These are phyloP conservation scores for Mycogone perniciosa DNA, from an alignment of 2,329 filamentous ascomycete genomes.

Conservation along the genomic window DNA sequence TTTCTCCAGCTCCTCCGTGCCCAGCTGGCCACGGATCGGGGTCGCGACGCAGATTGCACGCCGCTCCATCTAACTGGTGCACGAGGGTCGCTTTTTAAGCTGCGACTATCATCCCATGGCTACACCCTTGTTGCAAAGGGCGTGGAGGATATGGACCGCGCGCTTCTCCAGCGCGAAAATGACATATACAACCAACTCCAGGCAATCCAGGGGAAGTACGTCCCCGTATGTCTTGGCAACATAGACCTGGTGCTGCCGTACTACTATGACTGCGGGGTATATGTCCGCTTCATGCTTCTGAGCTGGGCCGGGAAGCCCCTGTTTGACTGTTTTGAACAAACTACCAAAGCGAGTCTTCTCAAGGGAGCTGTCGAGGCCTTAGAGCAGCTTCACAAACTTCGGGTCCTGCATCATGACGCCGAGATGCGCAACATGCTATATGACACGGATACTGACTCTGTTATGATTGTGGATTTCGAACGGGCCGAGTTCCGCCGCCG, in stretches of 20 bases:
- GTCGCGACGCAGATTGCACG: background rate
- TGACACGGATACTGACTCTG: slow-evolving; percentile 14
- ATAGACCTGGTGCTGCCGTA: slow-evolving; percentile 24
- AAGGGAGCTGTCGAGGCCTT: slow-evolving; percentile 7
- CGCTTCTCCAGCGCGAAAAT: slow-evolving; percentile 23
- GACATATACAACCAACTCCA: slow-evolving; percentile 25
- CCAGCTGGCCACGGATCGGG: background rate
- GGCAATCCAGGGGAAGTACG: slow-evolving; percentile 25
- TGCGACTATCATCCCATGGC: slow-evolving; percentile 27
- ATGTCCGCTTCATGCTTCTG: slow-evolving; percentile 28
- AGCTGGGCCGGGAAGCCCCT: slow-evolving; percentile 21
- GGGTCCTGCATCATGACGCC: slow-evolving; percentile 24
- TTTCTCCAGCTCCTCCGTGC: background rate
- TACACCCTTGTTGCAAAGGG: slow-evolving; percentile 37
- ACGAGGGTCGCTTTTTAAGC: slow-evolving; percentile 31
- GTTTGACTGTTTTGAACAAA: background rate
- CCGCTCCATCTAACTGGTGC: slow-evolving; percentile 25
- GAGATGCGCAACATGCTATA: slow-evolving; percentile 28
- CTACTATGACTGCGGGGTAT: slow-evolving; percentile 26
- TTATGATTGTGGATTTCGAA: slow-evolving; percentile 31
- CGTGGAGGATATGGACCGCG: slow-evolving; percentile 21
- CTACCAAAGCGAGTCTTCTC: slow-evolving; percentile 1
- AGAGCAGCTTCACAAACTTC: slow-evolving; percentile 13
- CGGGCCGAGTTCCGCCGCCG: slow-evolving; percentile 18
- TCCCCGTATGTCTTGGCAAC: slow-evolving; percentile 31